Conservation (phyloP, 768 basidiomycete species). For the Leccinum obscurum region DNA sequence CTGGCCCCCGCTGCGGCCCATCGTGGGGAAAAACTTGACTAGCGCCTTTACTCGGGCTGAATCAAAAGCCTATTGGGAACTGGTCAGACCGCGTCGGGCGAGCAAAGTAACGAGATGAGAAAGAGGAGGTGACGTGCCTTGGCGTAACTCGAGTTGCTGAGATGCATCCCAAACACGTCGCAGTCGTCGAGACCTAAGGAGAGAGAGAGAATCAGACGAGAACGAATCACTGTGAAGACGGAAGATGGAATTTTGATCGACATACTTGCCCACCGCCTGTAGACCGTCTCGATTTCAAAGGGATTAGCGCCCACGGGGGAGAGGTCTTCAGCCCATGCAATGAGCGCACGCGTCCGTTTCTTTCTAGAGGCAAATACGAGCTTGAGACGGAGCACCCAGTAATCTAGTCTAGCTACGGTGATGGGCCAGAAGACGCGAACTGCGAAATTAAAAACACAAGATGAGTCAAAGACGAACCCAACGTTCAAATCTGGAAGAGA, state of each 20-base stretch:
- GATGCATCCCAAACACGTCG: conserved; percentile 64
- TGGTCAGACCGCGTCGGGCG: background rate
- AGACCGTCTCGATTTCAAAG: conserved; percentile 43
- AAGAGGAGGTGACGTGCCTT: conserved; percentile 44
- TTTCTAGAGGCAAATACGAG: conserved; percentile 39
- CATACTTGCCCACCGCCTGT: conserved; percentile 57
- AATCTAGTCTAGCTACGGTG: conserved; percentile 34
- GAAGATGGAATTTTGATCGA: background rate
- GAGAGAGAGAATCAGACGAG: background rate
- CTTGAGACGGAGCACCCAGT: conserved; percentile 35
- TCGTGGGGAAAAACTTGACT: conserved; percentile 52
- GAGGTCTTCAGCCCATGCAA: conserved; percentile 47
- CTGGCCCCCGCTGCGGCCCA: conserved; percentile 61
- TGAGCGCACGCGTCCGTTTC: conserved; percentile 35
- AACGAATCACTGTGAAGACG: background rate
- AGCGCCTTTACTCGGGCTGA: conserved; percentile 49
- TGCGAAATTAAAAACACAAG: conserved; percentile 17
- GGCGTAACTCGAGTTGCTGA: conserved; percentile 81
- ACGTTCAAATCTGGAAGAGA: background rate
- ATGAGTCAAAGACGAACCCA: background rate
- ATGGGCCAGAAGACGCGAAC: conserved; percentile 58
- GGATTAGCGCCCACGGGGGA: conserved; percentile 59
- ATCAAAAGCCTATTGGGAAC: conserved; percentile 41
- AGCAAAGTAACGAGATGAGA: background rate
- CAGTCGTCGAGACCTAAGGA: conserved; percentile 64